These are phyloP conservation scores for Claviceps sp. DNA, from an alignment of 2,329 filamentous ascomycete genomes.

Conservation along the genomic window DNA sequence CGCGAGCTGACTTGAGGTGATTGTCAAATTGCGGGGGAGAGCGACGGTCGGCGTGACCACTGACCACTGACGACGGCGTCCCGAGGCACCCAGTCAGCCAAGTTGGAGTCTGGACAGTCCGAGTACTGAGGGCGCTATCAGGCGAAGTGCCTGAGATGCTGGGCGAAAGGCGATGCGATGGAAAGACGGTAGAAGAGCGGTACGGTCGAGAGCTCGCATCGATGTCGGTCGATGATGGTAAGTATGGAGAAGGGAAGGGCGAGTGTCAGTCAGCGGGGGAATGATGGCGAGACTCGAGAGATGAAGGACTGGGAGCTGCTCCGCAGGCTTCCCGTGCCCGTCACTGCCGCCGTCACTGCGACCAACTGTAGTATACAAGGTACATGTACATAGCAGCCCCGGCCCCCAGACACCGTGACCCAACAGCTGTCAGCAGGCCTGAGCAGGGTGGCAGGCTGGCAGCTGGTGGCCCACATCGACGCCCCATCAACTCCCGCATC, in stretches of 20 bases:
- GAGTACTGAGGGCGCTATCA: background rate
- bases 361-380: no score
- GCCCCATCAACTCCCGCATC: no score
- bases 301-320: background rate
- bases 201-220: background rate
- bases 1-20: background rate
- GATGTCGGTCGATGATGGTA: background rate
- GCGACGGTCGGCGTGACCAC: background rate
- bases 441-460: no score
- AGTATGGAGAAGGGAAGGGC: background rate
- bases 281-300: background rate
- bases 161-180: background rate
- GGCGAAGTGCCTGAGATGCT: background rate
- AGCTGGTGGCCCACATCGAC: no score
- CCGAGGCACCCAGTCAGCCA: conserved; percentile 4
- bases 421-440: no score
- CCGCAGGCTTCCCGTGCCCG: no score
- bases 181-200: background rate
- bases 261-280: background rate
- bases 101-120: conserved; percentile 2
- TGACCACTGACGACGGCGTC: no score
- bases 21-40: background rate
- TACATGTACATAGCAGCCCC: no score
- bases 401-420: no score
- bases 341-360: no score